Evolutionary conservation across 1,284 basidiomycete genomes (phyloP).

Genomic region (Grifola frondosa): DNA sequence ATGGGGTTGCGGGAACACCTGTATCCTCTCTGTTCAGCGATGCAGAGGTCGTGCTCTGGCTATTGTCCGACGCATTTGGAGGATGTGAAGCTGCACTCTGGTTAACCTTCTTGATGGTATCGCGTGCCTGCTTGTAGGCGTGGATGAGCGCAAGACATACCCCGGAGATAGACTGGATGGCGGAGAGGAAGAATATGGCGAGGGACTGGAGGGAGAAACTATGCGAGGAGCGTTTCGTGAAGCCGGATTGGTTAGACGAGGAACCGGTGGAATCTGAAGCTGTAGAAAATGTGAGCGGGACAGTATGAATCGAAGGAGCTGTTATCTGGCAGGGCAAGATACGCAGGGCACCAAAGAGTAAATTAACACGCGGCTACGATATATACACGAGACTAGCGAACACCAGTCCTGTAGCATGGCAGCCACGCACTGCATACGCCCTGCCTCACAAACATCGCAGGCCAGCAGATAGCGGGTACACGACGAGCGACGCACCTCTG

Average conservation of each 20-base stretch:
- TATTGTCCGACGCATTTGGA: slow-evolving; percentile 12
- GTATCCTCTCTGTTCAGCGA: neutral
- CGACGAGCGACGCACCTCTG: slow-evolving; percentile 32
- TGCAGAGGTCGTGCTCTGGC: neutral
- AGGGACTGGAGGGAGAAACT: slow-evolving; percentile 57
- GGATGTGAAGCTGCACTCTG: slow-evolving; percentile 31
- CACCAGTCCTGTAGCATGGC: slow-evolving; percentile 11
- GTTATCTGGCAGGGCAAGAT: slow-evolving; percentile 2
- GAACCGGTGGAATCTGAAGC: neutral
- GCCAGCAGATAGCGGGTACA: neutral
- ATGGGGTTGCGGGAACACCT: neutral
- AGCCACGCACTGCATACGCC: no score
- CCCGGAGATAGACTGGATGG: slow-evolving; percentile 70
- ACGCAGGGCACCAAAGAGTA: neutral
- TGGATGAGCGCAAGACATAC: slow-evolving; percentile 64
- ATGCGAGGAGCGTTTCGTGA: slow-evolving; percentile 21
- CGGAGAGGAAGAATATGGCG: slow-evolving; percentile 67
- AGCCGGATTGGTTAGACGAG: slow-evolving; percentile 12
- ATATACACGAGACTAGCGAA: slow-evolving; percentile 8
- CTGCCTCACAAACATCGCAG: slow-evolving; percentile 6
- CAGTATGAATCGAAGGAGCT: neutral
- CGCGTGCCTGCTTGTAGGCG: slow-evolving; percentile 62
- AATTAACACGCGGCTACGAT: slow-evolving; percentile 5
- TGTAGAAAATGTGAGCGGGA: neutral
- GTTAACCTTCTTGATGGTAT: slow-evolving; percentile 67